Base-by-base conservation (phyloP, 2,329 filamentous ascomycete species). In the Pestalotiopsis fici region DNA sequence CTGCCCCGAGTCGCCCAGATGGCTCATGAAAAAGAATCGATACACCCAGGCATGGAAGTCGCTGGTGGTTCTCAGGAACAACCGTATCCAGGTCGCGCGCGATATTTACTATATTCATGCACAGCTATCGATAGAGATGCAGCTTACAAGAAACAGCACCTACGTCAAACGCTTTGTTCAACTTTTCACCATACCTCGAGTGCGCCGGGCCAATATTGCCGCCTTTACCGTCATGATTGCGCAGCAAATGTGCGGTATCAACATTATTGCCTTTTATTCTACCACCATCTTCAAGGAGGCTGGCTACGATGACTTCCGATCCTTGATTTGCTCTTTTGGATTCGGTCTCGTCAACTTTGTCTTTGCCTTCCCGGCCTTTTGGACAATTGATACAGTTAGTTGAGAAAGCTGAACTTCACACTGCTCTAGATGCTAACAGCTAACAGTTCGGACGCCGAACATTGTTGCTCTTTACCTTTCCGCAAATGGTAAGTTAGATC, bases 151-250 rank as follows among this genome's bases (percentile, higher is more conserved):
- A 37, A 74, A 84, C 5, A 86, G 80, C 72, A 90, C 85, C 77
- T 91, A 91, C 73, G 39, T 88, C 62, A 86, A 82, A 25, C 87
- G 91, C 15, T 89, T 93, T 70, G 72, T 85, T 43, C 87, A 93
- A 74, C 81, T 91, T 1, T 91, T 93, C 74, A 91, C 88, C 13
- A 86, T 93, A 66, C 90, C 91, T 1, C 87, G 91, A 56, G 83
- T 92, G 13, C 87, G 90, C 15, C 86, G 91, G 43, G 94, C 94
- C 3, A 95, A 90, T 4, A 84, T 92, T 31, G 93, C 93, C 3
- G 91, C 93, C 1, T 92, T 90, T 70, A 89, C 89, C 1, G 92
- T 95, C 71, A 97, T 97, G 93, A 89, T 92, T 74, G 90, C 89
- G 0, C 90, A 92, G 78, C 90, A 92, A 77, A 90, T 92, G 86